Conservation (phyloP, 257 asterid genomes). For the Parsonsia alboflavescens region DNA sequence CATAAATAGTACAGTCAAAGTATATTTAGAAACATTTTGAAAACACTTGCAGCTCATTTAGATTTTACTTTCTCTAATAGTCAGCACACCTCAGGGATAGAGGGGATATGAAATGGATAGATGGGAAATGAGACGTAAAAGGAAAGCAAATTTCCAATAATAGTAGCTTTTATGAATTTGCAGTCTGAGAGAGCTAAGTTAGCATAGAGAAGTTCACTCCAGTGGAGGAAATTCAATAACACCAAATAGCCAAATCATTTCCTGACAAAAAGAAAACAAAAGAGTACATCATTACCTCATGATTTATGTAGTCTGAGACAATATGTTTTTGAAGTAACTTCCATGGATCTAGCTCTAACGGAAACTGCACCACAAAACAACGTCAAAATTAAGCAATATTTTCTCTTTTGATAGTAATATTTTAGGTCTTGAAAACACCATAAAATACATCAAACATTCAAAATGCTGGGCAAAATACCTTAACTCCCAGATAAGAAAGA, state of each 20-base stretch:
- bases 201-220: neutral
- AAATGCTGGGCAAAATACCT: constrained; percentile 47
- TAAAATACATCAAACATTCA: constrained; percentile 9
- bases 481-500: constrained; percentile 77
- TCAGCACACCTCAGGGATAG: neutral
- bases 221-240: too few species aligned
- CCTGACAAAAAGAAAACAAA: constrained; percentile 12
- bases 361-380: constrained; percentile 54
- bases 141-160: neutral
- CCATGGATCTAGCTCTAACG: constrained; percentile 89
- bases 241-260: constrained; percentile 5
- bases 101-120: neutral
- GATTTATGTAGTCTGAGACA: constrained; percentile 69
- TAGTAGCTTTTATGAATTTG: neutral
- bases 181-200: neutral
- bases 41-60: neutral
- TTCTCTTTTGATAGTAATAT: neutral
- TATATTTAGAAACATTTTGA: neutral
- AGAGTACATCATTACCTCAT: constrained; percentile 59
- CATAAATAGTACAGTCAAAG: neutral
- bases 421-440: neutral
- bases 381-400: neutral
- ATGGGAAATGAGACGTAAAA: neutral
- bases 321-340: constrained; percentile 68
- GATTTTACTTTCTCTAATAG: neutral